Evolutionary conservation across 2,329 filamentous ascomycete species (phyloP).

Genomic region (Xylariales sp.): DNA sequence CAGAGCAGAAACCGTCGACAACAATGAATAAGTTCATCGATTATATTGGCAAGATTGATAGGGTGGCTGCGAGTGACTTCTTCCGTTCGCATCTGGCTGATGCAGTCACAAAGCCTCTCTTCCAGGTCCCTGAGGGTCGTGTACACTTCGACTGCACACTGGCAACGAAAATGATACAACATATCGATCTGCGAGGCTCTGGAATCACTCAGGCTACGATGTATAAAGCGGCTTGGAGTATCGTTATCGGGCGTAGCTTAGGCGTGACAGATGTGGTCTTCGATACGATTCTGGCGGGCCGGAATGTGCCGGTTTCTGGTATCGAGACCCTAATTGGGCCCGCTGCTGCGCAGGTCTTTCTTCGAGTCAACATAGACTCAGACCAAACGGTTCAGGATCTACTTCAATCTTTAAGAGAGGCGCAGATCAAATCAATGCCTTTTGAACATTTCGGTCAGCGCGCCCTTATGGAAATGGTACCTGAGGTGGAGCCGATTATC

Average conservation of each 20-base stretch:
- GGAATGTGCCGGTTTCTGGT: slow-evolving; percentile 5
- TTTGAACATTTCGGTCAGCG: slow-evolving; percentile 7
- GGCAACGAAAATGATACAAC: neutral
- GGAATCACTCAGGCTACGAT: slow-evolving; percentile 3
- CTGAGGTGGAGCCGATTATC: too few relatives aligned
- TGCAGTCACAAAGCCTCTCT: neutral
- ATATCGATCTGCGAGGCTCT: neutral
- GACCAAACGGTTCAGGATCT: slow-evolving; percentile 4
- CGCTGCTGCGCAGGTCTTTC: slow-evolving; percentile 3
- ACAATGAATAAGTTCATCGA: slow-evolving; percentile 8
- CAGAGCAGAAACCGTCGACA: too few relatives aligned
- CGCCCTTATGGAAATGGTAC: slow-evolving; percentile 5
- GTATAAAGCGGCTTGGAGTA: slow-evolving; percentile 3
- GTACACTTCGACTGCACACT: neutral
- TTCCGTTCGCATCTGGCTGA: slow-evolving; percentile 2
- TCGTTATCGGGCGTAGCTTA: neutral
- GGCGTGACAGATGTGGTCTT: neutral
- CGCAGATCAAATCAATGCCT: neutral
- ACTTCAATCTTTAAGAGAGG: neutral
- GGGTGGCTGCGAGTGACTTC: slow-evolving; percentile 2
- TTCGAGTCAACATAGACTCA: neutral
- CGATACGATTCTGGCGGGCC: slow-evolving; percentile 3
- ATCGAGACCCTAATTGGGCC: slow-evolving; percentile 4
- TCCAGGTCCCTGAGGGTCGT: neutral
- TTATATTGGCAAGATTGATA: slow-evolving; percentile 3